Evolutionary conservation across 2,329 filamentous ascomycete genomes (phyloP).

Genomic region (Trichoderma simmonsii): DNA sequence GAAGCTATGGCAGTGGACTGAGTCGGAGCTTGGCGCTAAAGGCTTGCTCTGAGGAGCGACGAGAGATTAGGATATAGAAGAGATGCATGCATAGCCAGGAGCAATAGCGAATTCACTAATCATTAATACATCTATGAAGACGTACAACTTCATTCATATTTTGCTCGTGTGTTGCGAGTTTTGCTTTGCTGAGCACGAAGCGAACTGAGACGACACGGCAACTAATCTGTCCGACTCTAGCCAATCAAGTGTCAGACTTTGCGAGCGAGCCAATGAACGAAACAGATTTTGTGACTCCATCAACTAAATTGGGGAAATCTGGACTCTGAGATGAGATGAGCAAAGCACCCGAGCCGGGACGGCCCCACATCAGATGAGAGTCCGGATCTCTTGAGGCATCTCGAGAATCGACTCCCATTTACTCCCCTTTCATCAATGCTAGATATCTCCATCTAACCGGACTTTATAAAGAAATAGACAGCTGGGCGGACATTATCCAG

Average conservation of each 20-base stretch:
- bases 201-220: neutral
- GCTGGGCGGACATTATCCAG: neutral
- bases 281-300: neutral
- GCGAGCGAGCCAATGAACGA: neutral
- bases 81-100: neutral
- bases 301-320: neutral
- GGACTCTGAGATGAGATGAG: neutral
- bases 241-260: neutral
- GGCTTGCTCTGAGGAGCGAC: conserved; percentile 8
- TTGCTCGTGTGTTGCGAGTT: neutral
- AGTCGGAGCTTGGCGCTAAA: conserved; percentile 12
- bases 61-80: neutral
- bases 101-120: neutral
- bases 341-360: neutral
- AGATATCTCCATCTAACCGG: neutral
- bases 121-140: neutral
- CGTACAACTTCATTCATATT: neutral
- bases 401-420: neutral
- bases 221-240: too few species aligned
- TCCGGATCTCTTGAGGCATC: neutral
- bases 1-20: conserved; percentile 22
- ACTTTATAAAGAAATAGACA: neutral
- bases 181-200: neutral
- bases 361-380: conserved; percentile 1
- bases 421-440: neutral